Percentiles rank a stretch among this genome's conserved stretches.
phyloP scores from a whole-genome alignment of 1,284 basidiomycete genomes.

The Peniophora sp. region DNA sequence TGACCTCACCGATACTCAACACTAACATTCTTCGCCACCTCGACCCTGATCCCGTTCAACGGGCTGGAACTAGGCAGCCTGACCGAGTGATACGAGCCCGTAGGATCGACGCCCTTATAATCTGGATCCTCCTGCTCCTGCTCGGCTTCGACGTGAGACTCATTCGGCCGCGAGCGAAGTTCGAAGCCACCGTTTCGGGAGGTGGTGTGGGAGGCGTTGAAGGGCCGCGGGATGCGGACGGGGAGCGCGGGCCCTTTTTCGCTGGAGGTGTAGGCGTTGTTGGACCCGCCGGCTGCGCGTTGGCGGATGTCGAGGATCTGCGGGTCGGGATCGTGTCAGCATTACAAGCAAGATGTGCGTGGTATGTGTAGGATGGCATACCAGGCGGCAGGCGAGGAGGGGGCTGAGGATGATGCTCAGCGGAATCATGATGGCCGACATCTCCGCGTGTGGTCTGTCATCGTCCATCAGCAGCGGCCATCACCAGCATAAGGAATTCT shows the following conservation, averaged over 20 bases:
- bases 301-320: neutral
- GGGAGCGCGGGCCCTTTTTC: neutral
- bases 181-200: neutral
- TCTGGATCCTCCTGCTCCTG: neutral
- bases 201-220: neutral
- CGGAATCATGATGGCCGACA: conserved; percentile 2
- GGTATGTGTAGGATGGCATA: neutral
- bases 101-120: neutral
- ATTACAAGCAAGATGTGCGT: neutral
- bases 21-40: neutral
- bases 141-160: neutral
- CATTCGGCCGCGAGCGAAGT: neutral
- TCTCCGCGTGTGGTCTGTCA: neutral
- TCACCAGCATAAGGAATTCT: neutral
- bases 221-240: neutral
- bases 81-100: neutral
- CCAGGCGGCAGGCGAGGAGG: neutral
- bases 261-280: neutral
- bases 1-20: neutral
- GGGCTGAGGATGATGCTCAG: neutral
- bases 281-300: neutral
- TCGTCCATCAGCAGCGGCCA: neutral
- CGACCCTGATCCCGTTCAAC: neutral
- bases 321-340: no score
- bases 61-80: neutral